These are phyloP conservation scores for Plasmodiophora brassicae DNA, from an alignment of 208 protist genomes.

Conservation along the genomic window DNA sequence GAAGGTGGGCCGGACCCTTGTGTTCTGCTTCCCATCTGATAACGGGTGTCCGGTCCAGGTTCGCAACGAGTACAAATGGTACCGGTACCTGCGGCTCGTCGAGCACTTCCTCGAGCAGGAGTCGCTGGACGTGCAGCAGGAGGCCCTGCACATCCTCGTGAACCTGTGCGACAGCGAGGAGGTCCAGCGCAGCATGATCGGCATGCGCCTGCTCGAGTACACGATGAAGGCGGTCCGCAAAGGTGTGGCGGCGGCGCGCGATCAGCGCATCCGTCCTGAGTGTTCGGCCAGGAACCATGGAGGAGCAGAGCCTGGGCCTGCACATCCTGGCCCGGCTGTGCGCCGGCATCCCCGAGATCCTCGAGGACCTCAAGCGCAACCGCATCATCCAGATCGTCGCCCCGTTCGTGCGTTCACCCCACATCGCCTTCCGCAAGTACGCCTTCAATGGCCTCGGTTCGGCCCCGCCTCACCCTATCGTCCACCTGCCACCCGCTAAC, in stretches of 20 bases:
- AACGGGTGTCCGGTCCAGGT: not conserved
- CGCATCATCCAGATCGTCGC: conserved; percentile 8
- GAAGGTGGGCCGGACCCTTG: not conserved
- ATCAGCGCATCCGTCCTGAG: not conserved
- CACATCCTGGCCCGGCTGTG: not conserved
- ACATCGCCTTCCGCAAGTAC: not conserved
- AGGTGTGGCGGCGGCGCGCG: not conserved
- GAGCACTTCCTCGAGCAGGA: conserved; percentile 25
- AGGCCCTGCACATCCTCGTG: not conserved
- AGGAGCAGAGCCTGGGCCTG: not conserved
- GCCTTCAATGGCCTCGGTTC: conserved; percentile 2
- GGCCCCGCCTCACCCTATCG: not conserved
- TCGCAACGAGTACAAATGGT: not conserved
- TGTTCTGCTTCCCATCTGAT: not conserved
- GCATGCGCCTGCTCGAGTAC: not conserved
- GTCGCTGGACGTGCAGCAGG: conserved; percentile 1
- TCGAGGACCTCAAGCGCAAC: not conserved
- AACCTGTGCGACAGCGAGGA: conserved; percentile 11
- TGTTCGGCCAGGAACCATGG: not conserved
- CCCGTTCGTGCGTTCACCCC: not conserved
- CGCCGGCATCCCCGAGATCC: not conserved
- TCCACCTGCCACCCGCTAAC: not conserved
- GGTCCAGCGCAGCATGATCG: conserved; percentile 12
- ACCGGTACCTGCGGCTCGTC: not conserved
- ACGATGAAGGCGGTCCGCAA: not conserved